Base-by-base conservation (phyloP, 176 grass and related monocot species). In the Carex kokanica region DNA sequence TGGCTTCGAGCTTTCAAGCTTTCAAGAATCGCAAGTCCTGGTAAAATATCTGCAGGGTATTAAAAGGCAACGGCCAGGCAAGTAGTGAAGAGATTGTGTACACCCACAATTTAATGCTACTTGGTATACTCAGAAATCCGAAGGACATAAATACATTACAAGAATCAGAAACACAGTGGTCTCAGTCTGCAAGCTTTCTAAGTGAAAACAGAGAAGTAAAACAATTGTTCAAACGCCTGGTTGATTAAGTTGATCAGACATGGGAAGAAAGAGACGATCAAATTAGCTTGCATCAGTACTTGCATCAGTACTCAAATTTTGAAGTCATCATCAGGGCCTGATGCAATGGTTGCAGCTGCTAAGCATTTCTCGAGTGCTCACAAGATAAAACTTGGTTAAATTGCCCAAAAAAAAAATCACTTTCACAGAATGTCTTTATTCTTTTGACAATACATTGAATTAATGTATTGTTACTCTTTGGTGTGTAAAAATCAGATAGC, bases 321-420 rank as follows among this genome's bases (percentile, higher is more conserved):
- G 78, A 81, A 59, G 29, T 3, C 66, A 16, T 8, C 27, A 1
- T 74, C 18, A 13, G 45, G 67, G 51, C 45, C 53, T 9, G 67
- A 81, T 41, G 55, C 55, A 2, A 84, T 84, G 67, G 49, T 60
- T 14, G 49, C 18, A 72, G 82, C 83, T 70, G 83, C 20, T 11
- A 74, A 84, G 82, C 82, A 84, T 84, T 84, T 84, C 64, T 84
- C 82, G 3, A 74, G 82, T 84, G 31, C 82, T 69, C 82, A 84
- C 49, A 84, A 67, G 64, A 84, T 84, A 72, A 66, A 57, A 9
- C 74, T 84, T 59, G 53, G 62, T 56, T 69, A 54, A 70, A 62
- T 23, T 34, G 25, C 43, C n/a, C 1, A 27, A 27, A 27, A 21
- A 74, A 43, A 41, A 74, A 2, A 20, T 6, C 18, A 41, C 12